Evolutionary conservation across 306 rosid genomes (phyloP).

Genomic region (Styphnolobium japonicum): DNA sequence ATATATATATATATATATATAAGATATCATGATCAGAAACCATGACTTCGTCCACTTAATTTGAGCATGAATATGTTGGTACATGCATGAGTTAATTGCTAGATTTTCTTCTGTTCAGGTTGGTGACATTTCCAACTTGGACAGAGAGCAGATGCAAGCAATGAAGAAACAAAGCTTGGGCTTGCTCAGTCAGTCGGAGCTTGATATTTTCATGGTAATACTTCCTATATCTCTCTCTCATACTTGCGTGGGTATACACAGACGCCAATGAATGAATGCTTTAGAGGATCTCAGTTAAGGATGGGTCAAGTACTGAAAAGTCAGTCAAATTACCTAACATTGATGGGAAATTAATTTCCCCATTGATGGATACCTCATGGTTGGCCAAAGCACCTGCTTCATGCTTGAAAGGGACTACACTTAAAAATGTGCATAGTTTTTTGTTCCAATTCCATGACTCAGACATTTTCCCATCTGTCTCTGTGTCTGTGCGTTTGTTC

Average conservation of each 20-base stretch:
- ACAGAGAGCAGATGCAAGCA: slow-evolving; percentile 42
- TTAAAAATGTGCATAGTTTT: slow-evolving; percentile 36
- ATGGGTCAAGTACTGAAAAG: slow-evolving; percentile 27
- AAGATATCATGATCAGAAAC: background rate
- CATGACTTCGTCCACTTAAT: background rate
- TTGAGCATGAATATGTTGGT: background rate
- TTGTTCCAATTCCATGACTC: slow-evolving; percentile 43
- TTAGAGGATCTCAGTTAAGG: background rate
- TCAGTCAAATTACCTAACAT: slow-evolving; percentile 29
- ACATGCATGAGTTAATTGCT: background rate
- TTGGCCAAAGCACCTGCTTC: slow-evolving; percentile 33
- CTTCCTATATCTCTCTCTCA: background rate
- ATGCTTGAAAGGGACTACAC: slow-evolving; percentile 36
- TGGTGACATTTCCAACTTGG: slow-evolving; percentile 45
- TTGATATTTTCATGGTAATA: slow-evolving; percentile 84
- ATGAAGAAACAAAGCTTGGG: slow-evolving; percentile 34
- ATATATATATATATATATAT: background rate
- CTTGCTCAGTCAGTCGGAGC: slow-evolving; percentile 55
- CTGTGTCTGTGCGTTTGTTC: slow-evolving; percentile 25
- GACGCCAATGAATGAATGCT: slow-evolving; percentile 15
- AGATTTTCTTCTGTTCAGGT: slow-evolving; percentile 40
- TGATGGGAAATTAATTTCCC: background rate
- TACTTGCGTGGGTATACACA: background rate
- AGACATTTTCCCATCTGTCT: slow-evolving; percentile 32
- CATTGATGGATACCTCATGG: slow-evolving; percentile 33